These are phyloP conservation scores for Orbilia ellipsospora DNA, from an alignment of 2,329 filamentous ascomycete species.

Conservation along the genomic window DNA sequence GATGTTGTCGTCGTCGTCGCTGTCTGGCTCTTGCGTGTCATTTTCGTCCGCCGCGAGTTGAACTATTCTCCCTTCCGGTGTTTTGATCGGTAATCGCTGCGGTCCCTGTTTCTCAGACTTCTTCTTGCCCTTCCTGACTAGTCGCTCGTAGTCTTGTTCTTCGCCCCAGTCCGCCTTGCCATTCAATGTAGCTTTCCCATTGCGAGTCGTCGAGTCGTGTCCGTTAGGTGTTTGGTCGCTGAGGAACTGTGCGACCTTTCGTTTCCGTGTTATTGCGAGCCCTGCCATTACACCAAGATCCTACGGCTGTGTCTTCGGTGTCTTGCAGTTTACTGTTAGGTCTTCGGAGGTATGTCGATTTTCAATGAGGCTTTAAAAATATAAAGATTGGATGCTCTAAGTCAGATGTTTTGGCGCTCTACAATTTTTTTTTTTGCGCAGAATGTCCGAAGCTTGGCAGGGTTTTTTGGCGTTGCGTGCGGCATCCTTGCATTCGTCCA, in stretches of 20 bases:
- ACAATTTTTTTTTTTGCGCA: not conserved
- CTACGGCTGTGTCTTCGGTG: not conserved
- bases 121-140: conserved; percentile 70
- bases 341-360: not conserved
- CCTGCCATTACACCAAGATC: conserved; percentile 19
- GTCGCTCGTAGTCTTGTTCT: conserved; percentile 54
- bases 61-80: conserved; percentile 77
- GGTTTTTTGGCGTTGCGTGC: conserved; percentile 17
- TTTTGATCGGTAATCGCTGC: conserved; percentile 86
- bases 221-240: conserved; percentile 35
- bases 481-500: not conserved
- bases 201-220: conserved; percentile 17
- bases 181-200: conserved; percentile 43
- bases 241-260: conserved; percentile 51
- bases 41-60: conserved; percentile 62
- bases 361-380: not conserved
- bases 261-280: conserved; percentile 31
- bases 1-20: conserved; percentile 25
- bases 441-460: conserved; percentile 1
- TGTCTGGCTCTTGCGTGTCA: conserved; percentile 19
- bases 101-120: conserved; percentile 70
- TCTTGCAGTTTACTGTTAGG: not conserved
- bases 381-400: conserved; percentile 7
- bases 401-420: conserved; percentile 1
- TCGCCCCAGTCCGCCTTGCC: conserved; percentile 51